Conservation (phyloP, 1,284 basidiomycete species). For the Leccinum pachyderme region DNA sequence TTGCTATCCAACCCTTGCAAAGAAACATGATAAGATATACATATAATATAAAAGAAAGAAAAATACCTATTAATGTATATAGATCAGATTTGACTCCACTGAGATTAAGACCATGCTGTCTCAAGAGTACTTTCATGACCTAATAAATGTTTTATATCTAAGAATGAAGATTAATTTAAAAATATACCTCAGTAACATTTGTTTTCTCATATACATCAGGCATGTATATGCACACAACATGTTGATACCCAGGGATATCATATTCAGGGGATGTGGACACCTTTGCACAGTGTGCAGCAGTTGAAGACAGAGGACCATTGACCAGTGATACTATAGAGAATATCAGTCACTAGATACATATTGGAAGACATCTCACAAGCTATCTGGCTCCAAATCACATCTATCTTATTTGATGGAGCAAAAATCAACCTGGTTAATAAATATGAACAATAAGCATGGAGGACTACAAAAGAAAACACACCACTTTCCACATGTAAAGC, state of each 20-base stretch:
- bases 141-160: slow-evolving; percentile 24
- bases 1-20: slow-evolving; percentile 66
- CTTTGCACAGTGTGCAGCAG: slow-evolving; percentile 53
- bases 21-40: neutral
- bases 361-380: slow-evolving; percentile 40
- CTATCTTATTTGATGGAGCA: slow-evolving; percentile 56
- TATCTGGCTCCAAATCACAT: slow-evolving; percentile 56
- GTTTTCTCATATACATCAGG: slow-evolving; percentile 67
- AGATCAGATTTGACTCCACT: slow-evolving; percentile 69
- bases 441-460: neutral
- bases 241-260: slow-evolving; percentile 50
- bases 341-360: slow-evolving; percentile 1
- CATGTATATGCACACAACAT: slow-evolving; percentile 69
- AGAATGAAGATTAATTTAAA: neutral
- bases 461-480: slow-evolving; percentile 22
- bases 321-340: slow-evolving; percentile 52
- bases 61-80: slow-evolving; percentile 58
- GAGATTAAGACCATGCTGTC: slow-evolving; percentile 60
- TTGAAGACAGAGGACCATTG: slow-evolving; percentile 57
- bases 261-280: slow-evolving; percentile 59
- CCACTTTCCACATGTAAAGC: slow-evolving; percentile 67
- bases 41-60: neutral
- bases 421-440: slow-evolving; percentile 55
- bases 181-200: slow-evolving; percentile 52
- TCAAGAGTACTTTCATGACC: slow-evolving; percentile 66